Conservation (phyloP, 768 basidiomycete species). For the Tricholoma hemisulphureum region DNA sequence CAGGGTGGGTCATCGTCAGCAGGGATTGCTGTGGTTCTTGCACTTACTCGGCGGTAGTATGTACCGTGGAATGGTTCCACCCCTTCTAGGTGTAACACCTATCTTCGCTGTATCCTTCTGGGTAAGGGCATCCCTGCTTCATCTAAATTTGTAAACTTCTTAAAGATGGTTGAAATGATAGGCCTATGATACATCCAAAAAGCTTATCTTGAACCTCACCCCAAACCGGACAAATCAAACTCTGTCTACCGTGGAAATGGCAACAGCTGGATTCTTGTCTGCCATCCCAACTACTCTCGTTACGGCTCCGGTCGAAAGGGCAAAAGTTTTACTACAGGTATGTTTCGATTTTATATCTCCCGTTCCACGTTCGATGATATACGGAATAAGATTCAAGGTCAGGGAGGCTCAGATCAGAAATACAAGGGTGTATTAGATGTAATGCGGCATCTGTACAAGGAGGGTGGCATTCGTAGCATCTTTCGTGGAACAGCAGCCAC, state of each 20-base stretch:
- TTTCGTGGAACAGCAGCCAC: conserved; percentile 95
- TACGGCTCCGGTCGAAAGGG: conserved; percentile 94
- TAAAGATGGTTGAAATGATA: conserved; percentile 26
- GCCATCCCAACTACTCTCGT: conserved; percentile 90
- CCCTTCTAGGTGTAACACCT: conserved; percentile 91
- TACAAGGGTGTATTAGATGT: conserved; percentile 95
- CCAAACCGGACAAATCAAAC: conserved; percentile 66
- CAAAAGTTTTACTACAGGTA: conserved; percentile 93
- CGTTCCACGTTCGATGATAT: conserved; percentile 9
- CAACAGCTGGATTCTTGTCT: conserved; percentile 90
- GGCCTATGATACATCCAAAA: conserved; percentile 94
- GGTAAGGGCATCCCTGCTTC: conserved; percentile 49
- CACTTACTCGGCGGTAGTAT: conserved; percentile 43
- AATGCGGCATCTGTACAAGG: conserved; percentile 83
- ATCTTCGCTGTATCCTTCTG: conserved; percentile 99
- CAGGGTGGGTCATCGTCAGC: conserved; percentile 57
- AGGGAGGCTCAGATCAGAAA: conserved; percentile 64
- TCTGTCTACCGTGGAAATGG: conserved; percentile 78
- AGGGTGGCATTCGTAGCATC: conserved; percentile 89
- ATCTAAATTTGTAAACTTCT: neutral
- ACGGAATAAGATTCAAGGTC: conserved; percentile 75
- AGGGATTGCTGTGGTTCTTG: neutral
- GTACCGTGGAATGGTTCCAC: conserved; percentile 93
- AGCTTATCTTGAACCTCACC: conserved; percentile 73
- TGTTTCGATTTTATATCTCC: conserved; percentile 10